phyloP scores from a whole-genome alignment of 257 asterid genomes.

The Prunella vulgaris region DNA sequence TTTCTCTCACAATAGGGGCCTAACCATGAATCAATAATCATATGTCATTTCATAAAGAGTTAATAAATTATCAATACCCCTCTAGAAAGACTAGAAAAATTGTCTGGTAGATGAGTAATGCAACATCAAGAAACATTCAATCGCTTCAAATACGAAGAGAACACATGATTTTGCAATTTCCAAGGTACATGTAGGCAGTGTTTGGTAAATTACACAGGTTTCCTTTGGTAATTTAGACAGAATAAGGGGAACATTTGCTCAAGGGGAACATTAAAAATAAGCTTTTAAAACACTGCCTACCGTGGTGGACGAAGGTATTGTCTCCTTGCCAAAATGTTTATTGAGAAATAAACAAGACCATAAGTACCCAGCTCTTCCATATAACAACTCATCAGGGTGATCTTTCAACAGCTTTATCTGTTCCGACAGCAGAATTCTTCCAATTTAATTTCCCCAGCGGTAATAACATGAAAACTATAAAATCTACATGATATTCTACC shows the following conservation, averaged over 20 bases:
- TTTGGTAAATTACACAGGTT: background rate
- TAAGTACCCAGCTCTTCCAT: constrained; percentile 70
- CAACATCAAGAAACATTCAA: background rate
- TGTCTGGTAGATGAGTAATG: background rate
- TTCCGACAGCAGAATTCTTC: constrained; percentile 4
- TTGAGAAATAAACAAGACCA: constrained; percentile 64
- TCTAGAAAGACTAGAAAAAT: background rate
- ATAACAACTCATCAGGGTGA: constrained; percentile 61
- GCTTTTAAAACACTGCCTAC: constrained; percentile 22
- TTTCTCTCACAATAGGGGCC: constrained; percentile 42
- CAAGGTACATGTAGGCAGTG: background rate
- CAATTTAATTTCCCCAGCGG: background rate
- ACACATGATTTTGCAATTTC: background rate
- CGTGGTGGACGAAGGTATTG: constrained; percentile 41
- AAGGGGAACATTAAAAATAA: background rate
- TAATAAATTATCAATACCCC: background rate
- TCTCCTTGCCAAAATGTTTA: constrained; percentile 47
- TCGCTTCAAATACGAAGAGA: background rate
- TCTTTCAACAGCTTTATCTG: constrained; percentile 57
- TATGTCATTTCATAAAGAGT: background rate
- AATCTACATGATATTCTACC: constrained; percentile 30
- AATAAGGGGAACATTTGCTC: background rate
- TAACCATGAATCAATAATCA: constrained; percentile 17
- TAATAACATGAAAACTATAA: background rate
- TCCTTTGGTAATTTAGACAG: background rate